Evolutionary conservation across 495 filamentous ascomycete genomes (phyloP), one percentile per base, ranked within the genome.

Genomic region (Aspergillus nidulans): DNA sequence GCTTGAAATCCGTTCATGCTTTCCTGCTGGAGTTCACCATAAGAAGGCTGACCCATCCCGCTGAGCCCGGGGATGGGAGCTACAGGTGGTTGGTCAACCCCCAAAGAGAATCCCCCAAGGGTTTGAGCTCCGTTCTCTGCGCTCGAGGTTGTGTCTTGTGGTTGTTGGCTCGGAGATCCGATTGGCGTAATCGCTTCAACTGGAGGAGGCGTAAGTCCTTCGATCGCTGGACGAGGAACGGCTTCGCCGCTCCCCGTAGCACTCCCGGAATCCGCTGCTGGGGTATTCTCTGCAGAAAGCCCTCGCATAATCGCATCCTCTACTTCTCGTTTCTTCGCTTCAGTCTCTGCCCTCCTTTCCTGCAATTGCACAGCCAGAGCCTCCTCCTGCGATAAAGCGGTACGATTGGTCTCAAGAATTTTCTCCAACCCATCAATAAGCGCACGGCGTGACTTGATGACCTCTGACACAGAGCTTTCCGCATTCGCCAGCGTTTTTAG

Each of bases 391-490:
- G 75, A 72, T 1, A 96, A 70, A 2, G 85, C 83, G 0, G 78
- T 74, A n/a, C 85, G 82, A 66, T 94, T 90, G 20, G 79, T 81
- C 19, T 84, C 80, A 1, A 99, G 74, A 4, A 97, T 69, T 58
- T 88, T 92, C 69, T 96, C 91, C 6, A 97, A 77, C 2, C 84
- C 90, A 20, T 80, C 75, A 12, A 97, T 84, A 19, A 97, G 77
- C 19, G 84, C 79, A 38, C 80, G 80, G 16, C 95, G 88, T 2
- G 91, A 89, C 63, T 92, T 92, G 65, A 99, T 90, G 55, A 87
- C 87, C 54, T 95, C 90, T 3, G 89, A 86, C 1, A 97, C 89
- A 0, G 92, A 92, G 39, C 84, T 87, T 70, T 97, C 91, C n/a
- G 94, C 94, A 52, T 82, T 90, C 30, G 91, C 90, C 15, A 99